Evolutionary conservation across 768 basidiomycete genomes (phyloP), one percentile per base, ranked within the genome.

Genomic region (Calvatia gigantea): DNA sequence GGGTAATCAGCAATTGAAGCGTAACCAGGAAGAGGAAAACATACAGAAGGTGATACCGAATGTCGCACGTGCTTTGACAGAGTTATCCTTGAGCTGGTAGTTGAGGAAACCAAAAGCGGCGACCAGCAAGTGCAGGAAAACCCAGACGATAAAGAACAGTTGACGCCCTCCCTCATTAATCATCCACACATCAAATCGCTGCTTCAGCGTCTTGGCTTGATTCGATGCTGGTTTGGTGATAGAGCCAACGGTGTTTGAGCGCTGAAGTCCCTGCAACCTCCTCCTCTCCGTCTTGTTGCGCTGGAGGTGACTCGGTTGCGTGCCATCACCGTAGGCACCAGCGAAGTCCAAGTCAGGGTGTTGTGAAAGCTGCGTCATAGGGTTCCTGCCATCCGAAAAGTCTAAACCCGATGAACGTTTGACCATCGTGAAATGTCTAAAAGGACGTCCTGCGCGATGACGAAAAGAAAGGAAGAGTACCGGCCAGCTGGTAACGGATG

Each of bases 111-210:
- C 94, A 60, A 97, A 84, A 37, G 77, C 76, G 52, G 85, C 81
- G 49, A 94, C 91, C 31, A 95, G 71, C 35, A 85, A 57, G 60
- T 98, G 94, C 29, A 96, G 79, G 68, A 92, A 72, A 48, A 95
- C 73, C 84, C 89, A 97, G 58, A 84, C 69, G 53, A 72, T 79
- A 72, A 95, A 91, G 76, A 94, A 92, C 35, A 95, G 62, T 51
- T 82, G 77, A 41, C 80, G 79, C 12, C 88, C 84, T 64, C 94
- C 94, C 66, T 95, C 94, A 67, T 95, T 94, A 69, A 94, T 91
- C 88, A 93, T 89, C 94, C 94, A 96, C n/a, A 84, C 62, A 61
- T 79, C 76, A 62, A 82, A 78, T 61, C 69, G 80, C 62, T 84
- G 77, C 41, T 64, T 62, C 43, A 73, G 65, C 2, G 75, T 73